Evolutionary conservation across 371 early-diverging fungal genomes (phyloP).

Genomic region (Blastocladiella emersonii): DNA sequence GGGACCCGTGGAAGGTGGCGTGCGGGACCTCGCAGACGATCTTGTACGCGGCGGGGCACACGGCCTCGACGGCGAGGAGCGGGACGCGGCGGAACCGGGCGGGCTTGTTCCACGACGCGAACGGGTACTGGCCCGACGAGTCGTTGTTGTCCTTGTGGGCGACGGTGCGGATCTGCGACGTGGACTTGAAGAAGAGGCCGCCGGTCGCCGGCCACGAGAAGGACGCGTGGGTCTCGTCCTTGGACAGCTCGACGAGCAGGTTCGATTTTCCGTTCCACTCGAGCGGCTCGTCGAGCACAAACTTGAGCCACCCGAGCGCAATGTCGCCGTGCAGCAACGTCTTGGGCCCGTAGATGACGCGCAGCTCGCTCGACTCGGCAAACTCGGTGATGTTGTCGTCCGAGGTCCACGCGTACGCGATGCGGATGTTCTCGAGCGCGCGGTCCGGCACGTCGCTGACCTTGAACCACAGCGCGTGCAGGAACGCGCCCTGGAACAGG

Average conservation of each 20-base stretch:
- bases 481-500: conserved; percentile 5
- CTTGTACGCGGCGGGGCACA: conserved; percentile 4
- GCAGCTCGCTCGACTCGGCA: conserved; percentile 2
- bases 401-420: neutral
- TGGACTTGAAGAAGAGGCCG: conserved; percentile 3
- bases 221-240: conserved; percentile 6
- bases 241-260: conserved; percentile 4
- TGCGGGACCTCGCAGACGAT: neutral
- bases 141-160: conserved; percentile 9
- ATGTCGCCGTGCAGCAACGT: neutral
- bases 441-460: conserved; percentile 6
- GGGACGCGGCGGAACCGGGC: conserved; percentile 8
- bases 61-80: neutral
- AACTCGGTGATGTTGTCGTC: conserved; percentile 5
- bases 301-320: neutral
- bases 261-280: conserved; percentile 6
- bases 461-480: neutral
- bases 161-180: conserved; percentile 5
- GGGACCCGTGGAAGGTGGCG: neutral
- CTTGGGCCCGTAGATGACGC: conserved; percentile 3
- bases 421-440: conserved; percentile 7
- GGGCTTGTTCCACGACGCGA: conserved; percentile 5
- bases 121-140: conserved; percentile 9
- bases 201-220: conserved; percentile 9
- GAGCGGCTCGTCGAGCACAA: neutral